Base-by-base conservation (phyloP, 2,329 filamentous ascomycete genomes). In the Hypoxylon sp. region DNA sequence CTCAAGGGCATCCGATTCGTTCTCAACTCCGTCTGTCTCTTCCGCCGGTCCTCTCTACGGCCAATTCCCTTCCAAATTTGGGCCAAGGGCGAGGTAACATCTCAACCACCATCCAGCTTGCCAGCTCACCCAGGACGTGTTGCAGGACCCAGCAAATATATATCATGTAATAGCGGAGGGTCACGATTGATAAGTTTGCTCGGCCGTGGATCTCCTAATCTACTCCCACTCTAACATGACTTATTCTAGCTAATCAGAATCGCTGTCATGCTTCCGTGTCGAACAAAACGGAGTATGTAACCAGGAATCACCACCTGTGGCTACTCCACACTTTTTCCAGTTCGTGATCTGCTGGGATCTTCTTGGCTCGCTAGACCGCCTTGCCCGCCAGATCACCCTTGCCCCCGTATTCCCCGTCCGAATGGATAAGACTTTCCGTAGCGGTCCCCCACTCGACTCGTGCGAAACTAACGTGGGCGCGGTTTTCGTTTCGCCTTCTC, bases 321-420 rank as follows among this genome's bases (percentile, higher is more conserved):
- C 65, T 64, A 65, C 63, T 70, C 61, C 71, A 68, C 72, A 65
- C 70, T 62, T 63, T 62, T 59, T 60, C 44, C 42, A 59, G 54
- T 60, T 69, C 59, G 51, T 66, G 54, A 63, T 67, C 56, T 67
- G 52, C 69, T 69, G 39, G 65, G 63, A 67, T 70, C 56, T 56
- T 71, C 63, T 67, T 71, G 63, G 61, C 63, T 65, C 60, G 46
- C 67, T 63, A 70, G 62, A 70, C 70, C 70, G 65, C 63, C 70
- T 67, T 54, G 68, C 33, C 57, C 57, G 62, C 57, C 54, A 67
- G 57, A 61, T 63, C 62, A 63, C 48, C 65, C 53, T 56, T 44
- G 48, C 35, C 65, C 47, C 54, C 62, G 58, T 70, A 55, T 68
- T 67, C 61, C 57, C 65, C 61, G 64, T 70, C 67, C 53, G 59